phyloP scores from a whole-genome alignment of 2,329 filamentous ascomycete species.

The Penicillium sp. region DNA sequence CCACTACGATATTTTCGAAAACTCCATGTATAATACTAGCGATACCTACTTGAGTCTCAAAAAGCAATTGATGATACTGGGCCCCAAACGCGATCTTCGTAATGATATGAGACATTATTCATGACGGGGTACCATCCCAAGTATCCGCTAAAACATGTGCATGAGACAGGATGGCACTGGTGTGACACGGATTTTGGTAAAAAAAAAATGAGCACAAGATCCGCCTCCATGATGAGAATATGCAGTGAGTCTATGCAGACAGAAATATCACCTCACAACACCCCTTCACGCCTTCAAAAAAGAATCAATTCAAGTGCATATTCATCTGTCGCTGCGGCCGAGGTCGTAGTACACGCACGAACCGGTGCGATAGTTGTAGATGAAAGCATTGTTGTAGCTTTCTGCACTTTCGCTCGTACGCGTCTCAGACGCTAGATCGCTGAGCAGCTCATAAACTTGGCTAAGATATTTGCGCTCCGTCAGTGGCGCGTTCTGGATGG shows the following conservation, averaged over 20 bases:
- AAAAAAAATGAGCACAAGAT: background rate
- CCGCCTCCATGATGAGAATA: background rate
- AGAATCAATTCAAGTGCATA: no score
- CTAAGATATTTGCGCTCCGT: slow-evolving; percentile 77
- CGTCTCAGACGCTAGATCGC: slow-evolving; percentile 56
- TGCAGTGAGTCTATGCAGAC: background rate
- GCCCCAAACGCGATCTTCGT: slow-evolving; percentile 11
- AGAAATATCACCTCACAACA: slow-evolving; percentile 1
- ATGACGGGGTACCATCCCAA: slow-evolving; percentile 21
- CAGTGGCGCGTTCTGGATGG: slow-evolving; percentile 73
- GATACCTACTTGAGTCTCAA: slow-evolving; percentile 33
- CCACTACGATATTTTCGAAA: background rate
- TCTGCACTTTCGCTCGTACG: slow-evolving; percentile 49
- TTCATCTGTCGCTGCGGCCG: slow-evolving; percentile 32
- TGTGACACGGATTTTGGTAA: background rate
- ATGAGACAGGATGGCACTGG: slow-evolving; percentile 12
- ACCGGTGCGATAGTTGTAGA: slow-evolving; percentile 87
- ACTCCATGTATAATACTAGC: slow-evolving; percentile 36
- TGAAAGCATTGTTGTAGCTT: slow-evolving; percentile 67
- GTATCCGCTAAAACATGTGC: slow-evolving; percentile 18
- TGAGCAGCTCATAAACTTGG: slow-evolving; percentile 75
- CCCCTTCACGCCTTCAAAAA: background rate
- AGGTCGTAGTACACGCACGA: slow-evolving; percentile 85
- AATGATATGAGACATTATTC: slow-evolving; percentile 15
- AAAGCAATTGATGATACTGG: slow-evolving; percentile 8